Percentiles rank a stretch among this genome's conserved stretches.
These are phyloP conservation scores for Pseudocercospora ulei DNA, from an alignment of 2,329 filamentous ascomycete species.

Conservation along the genomic window DNA sequence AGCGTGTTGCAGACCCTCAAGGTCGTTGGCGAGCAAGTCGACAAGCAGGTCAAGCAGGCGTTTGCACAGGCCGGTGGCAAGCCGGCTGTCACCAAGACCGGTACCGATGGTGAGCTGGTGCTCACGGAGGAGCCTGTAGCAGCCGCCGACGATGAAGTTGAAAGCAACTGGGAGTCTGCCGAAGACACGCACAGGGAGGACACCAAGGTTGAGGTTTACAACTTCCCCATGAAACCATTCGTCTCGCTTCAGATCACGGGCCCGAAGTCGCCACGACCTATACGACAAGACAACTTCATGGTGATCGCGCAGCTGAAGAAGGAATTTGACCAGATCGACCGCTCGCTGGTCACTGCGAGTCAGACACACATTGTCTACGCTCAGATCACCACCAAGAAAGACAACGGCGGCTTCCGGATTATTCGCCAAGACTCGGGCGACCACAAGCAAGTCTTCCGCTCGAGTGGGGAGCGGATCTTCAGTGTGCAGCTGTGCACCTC, in stretches of 20 bases:
- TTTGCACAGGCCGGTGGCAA: slow-evolving; percentile 47
- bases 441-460: slow-evolving; percentile 83
- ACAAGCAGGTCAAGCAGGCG: slow-evolving; percentile 56
- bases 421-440: slow-evolving; percentile 90
- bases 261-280: slow-evolving; percentile 49
- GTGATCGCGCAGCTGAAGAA: slow-evolving; percentile 93
- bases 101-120: slow-evolving; percentile 43
- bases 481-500: slow-evolving; percentile 75
- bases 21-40: slow-evolving; percentile 53
- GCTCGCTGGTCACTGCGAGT: slow-evolving; percentile 81
- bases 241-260: slow-evolving; percentile 68
- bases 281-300: slow-evolving; percentile 73
- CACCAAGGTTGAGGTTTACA: slow-evolving; percentile 62
- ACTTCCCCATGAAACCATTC: slow-evolving; percentile 95
- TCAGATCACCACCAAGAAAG: slow-evolving; percentile 53
- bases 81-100: slow-evolving; percentile 37
- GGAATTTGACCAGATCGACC: slow-evolving; percentile 93
- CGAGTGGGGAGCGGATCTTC: slow-evolving; percentile 87
- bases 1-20: slow-evolving; percentile 62
- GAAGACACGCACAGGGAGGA: slow-evolving; percentile 66
- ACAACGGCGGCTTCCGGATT: slow-evolving; percentile 82
- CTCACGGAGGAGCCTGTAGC: slow-evolving; percentile 45
- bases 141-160: slow-evolving; percentile 51
- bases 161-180: slow-evolving; percentile 71
- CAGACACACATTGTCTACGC: slow-evolving; percentile 89